Conservation (phyloP, 1,139 yeast genomes). For the Ogataea hybrid region DNA sequence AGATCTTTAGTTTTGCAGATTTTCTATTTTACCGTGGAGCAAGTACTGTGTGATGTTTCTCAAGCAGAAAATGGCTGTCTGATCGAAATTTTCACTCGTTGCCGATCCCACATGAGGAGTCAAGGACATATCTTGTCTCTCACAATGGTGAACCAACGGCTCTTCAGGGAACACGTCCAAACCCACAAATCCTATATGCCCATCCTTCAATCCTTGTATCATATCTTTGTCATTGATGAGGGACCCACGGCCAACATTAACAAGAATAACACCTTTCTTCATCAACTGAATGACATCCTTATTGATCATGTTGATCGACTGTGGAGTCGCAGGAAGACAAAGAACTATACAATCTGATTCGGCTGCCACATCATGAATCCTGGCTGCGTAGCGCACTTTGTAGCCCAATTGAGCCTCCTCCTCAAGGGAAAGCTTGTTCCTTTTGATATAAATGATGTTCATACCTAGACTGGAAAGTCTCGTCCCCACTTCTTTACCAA, state of each 20-base stretch:
- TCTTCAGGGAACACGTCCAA: constrained; percentile 78
- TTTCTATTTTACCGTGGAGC: constrained; percentile 37
- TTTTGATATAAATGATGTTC: constrained; percentile 59
- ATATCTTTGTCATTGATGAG: constrained; percentile 73
- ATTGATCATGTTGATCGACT: constrained; percentile 58
- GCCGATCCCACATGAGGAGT: constrained; percentile 82
- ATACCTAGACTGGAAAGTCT: constrained; percentile 61
- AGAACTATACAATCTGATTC: constrained; percentile 57
- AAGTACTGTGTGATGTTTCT: constrained; percentile 44
- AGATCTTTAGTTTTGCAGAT: constrained; percentile 19
- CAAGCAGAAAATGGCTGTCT: constrained; percentile 47
- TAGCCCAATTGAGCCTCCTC: constrained; percentile 41
- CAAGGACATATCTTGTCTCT: constrained; percentile 62
- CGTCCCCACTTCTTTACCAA: constrained; percentile 64
- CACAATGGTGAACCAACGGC: constrained; percentile 52
- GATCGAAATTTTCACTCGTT: constrained; percentile 49
- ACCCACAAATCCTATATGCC: constrained; percentile 72
- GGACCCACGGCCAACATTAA: constrained; percentile 78
- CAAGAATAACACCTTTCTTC: constrained; percentile 54
- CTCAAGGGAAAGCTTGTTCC: constrained; percentile 43
- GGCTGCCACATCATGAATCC: constrained; percentile 37
- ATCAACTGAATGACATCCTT: constrained; percentile 46
- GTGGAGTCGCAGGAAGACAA: constrained; percentile 65
- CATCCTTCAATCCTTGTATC: constrained; percentile 62
- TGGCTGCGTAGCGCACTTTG: constrained; percentile 42